Evolutionary conservation across 2,329 filamentous ascomycete genomes (phyloP).

Genomic region (Trichothecium roseum): DNA sequence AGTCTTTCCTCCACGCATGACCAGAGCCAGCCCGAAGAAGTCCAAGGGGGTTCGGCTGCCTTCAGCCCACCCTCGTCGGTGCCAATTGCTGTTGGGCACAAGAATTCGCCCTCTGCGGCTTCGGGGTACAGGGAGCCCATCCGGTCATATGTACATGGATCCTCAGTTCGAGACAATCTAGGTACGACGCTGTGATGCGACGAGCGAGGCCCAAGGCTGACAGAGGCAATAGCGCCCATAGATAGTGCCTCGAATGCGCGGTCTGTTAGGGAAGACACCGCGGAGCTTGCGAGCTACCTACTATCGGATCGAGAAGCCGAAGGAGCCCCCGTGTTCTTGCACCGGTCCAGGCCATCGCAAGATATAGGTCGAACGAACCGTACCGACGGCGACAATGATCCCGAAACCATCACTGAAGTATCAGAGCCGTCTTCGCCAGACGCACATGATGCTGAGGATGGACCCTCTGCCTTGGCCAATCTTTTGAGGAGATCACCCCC

Average conservation of each 20-base stretch:
- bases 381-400: constrained; percentile 15
- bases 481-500: constrained; percentile 34
- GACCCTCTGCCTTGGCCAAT: constrained; percentile 30
- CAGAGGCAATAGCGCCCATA: constrained; percentile 30
- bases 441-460: constrained; percentile 11
- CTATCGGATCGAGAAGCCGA: constrained; percentile 51
- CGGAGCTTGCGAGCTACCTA: constrained; percentile 75
- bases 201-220: background rate
- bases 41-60: constrained; percentile 14
- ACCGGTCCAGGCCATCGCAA: constrained; percentile 17
- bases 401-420: constrained; percentile 49
- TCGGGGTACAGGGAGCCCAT: constrained; percentile 51
- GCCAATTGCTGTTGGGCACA: constrained; percentile 10
- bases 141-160: constrained; percentile 60
- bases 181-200: constrained; percentile 29
- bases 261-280: constrained; percentile 76
- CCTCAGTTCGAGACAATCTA: constrained; percentile 43
- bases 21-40: constrained; percentile 8
- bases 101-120: constrained; percentile 28
- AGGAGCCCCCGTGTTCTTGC: constrained; percentile 36
- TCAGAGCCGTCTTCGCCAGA: constrained; percentile 46
- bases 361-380: no score
- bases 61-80: constrained; percentile 11
- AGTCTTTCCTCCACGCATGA: constrained; percentile 21
- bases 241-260: constrained; percentile 67